These are phyloP conservation scores for Tetraselmis chui DNA, from an alignment of 139 green algal species.

Conservation along the genomic window DNA sequence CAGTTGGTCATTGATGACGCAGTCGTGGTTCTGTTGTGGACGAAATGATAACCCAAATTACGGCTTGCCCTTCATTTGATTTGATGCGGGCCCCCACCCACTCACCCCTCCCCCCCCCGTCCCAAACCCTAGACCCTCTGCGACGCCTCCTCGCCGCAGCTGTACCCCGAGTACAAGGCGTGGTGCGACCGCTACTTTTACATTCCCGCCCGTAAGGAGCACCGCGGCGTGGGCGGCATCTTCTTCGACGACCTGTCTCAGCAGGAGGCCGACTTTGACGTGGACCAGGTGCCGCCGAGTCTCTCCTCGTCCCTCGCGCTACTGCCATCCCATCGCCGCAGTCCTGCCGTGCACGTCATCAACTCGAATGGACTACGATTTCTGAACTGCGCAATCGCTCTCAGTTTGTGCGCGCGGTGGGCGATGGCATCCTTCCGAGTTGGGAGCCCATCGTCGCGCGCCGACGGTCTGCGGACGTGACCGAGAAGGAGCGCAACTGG, in stretches of 20 bases:
- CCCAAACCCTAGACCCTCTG: constrained; percentile 1
- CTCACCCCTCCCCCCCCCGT: neutral
- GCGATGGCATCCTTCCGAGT: constrained; percentile 54
- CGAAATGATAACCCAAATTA: no score
- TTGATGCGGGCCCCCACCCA: no score
- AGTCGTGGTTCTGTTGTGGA: no score
- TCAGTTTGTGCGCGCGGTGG: constrained; percentile 56
- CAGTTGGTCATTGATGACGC: no score
- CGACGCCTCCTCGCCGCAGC: neutral
- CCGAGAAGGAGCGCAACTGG: constrained; percentile 75
- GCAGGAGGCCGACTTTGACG: constrained; percentile 6
- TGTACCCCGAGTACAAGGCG: constrained; percentile 84
- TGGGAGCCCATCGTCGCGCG: constrained; percentile 65
- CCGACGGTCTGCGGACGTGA: constrained; percentile 35
- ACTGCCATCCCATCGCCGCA: no score
- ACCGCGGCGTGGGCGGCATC: constrained; percentile 88
- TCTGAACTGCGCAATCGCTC: no score
- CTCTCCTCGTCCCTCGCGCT: no score
- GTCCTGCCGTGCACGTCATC: no score
- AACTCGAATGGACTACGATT: no score
- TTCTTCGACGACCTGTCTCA: constrained; percentile 93
- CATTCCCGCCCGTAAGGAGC: constrained; percentile 85
- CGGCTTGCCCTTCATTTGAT: constrained; percentile 30
- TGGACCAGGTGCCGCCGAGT: neutral
- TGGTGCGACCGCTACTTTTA: constrained; percentile 98